These are phyloP conservation scores for Mycotypha africana DNA, from an alignment of 371 early-diverging fungal genomes.

Conservation along the genomic window DNA sequence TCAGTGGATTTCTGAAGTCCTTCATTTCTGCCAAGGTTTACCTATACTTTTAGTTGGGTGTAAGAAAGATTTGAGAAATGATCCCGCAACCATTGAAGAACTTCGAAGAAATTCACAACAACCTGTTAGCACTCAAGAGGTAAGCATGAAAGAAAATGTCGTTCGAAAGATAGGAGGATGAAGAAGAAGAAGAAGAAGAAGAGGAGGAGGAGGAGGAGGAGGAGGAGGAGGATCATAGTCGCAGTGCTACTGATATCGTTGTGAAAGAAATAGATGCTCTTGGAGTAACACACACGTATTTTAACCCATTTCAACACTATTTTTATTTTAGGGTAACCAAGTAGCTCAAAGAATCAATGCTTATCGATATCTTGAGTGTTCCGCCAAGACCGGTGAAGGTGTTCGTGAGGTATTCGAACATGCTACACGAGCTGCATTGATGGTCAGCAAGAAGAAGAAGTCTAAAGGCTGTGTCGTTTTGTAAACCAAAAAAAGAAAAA, in stretches of 20 bases:
- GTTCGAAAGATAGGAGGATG: too few species aligned
- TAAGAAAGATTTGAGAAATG: constrained; percentile 90
- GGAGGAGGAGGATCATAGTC: too few species aligned
- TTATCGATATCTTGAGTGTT: constrained; percentile 92
- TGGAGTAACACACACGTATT: neutral
- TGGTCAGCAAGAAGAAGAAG: constrained; percentile 52
- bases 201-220: too few species aligned
- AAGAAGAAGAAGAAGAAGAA: constrained; percentile 1
- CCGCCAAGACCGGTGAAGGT: constrained; percentile 88
- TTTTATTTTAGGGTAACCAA: constrained; percentile 14
- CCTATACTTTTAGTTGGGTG: constrained; percentile 88
- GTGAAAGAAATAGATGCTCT: too few species aligned
- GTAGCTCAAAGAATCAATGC: constrained; percentile 81
- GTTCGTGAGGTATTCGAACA: constrained; percentile 93
- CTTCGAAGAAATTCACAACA: constrained; percentile 70
- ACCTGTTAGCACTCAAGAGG: constrained; percentile 80
- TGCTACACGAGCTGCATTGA: constrained; percentile 85
- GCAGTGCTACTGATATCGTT: too few species aligned
- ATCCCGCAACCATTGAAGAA: constrained; percentile 72
- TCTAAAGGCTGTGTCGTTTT: constrained; percentile 42
- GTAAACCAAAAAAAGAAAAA: constrained; percentile 25
- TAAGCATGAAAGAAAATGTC: constrained; percentile 19
- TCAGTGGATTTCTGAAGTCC: constrained; percentile 88
- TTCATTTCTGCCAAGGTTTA: constrained; percentile 83
- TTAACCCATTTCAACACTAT: constrained; percentile 1